These are phyloP conservation scores for Avena sativa DNA, from an alignment of 176 grass and related monocot genomes.

Conservation along the genomic window DNA sequence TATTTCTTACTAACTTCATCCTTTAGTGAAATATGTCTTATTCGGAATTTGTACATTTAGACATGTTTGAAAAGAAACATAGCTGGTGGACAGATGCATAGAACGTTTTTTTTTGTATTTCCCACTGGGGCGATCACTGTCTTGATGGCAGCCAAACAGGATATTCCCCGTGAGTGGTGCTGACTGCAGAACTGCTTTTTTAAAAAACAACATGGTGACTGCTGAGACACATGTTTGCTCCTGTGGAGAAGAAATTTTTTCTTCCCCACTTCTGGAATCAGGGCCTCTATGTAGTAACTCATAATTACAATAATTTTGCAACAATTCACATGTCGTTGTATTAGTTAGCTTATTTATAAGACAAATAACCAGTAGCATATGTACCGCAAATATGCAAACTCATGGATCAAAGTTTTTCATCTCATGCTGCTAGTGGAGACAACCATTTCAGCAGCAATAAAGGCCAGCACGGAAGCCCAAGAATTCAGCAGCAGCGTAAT, in stretches of 20 bases:
- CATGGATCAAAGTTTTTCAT: too few relatives aligned
- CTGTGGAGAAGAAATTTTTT: background rate
- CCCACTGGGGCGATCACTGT: background rate
- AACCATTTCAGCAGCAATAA: background rate
- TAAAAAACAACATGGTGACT: too few relatives aligned
- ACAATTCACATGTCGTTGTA: background rate
- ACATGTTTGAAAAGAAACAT: background rate
- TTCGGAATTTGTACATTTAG: background rate
- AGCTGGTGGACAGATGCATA: background rate
- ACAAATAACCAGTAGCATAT: too few relatives aligned
- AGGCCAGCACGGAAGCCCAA: background rate
- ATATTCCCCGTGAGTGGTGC: background rate
- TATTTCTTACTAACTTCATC: constrained; percentile 24
- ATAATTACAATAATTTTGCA: background rate
- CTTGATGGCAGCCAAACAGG: background rate
- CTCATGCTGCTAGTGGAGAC: too few relatives aligned
- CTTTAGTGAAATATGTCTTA: constrained; percentile 15
- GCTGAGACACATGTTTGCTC: background rate
- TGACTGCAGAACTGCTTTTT: background rate
- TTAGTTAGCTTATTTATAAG: too few relatives aligned
- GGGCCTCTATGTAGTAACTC: background rate
- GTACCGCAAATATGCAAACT: too few relatives aligned
- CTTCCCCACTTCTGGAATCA: background rate
- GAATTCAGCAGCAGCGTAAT: constrained; percentile 9
- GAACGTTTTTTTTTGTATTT: background rate